A percentile compares a stretch with the other conserved stretches of the same genome.
phyloP scores from a whole-genome alignment of 1,139 yeast species.

The Tardiomyces blankii region DNA sequence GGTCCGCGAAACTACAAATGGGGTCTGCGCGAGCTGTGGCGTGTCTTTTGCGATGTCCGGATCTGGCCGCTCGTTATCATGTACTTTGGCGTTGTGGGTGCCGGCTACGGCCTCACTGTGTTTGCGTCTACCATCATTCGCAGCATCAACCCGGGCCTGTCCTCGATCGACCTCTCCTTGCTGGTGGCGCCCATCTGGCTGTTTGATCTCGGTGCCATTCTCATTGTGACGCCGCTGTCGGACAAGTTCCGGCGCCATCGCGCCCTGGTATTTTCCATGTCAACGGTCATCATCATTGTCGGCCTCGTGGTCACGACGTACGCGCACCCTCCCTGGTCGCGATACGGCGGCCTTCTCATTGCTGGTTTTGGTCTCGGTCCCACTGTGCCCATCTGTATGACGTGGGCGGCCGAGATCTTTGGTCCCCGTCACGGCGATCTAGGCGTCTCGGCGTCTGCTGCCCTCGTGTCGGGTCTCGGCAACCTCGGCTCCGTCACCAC shows the following conservation, averaged over 20 bases:
- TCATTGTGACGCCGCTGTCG: conserved; percentile 68
- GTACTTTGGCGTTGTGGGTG: conserved; percentile 90
- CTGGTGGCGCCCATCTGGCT: conserved; percentile 87
- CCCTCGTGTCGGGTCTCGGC: conserved; percentile 76
- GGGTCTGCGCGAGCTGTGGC: conserved; percentile 48
- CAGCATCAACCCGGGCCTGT: conserved; percentile 49
- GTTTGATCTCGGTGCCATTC: conserved; percentile 70
- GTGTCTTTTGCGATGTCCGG: conserved; percentile 50
- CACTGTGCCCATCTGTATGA: conserved; percentile 82
- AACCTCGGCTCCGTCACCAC: conserved; percentile 79
- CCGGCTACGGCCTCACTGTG: conserved; percentile 76
- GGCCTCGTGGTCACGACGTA: conserved; percentile 71
- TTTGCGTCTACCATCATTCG: conserved; percentile 77
- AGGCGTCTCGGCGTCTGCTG: conserved; percentile 75
- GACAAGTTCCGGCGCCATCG: conserved; percentile 52
- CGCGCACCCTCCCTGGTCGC: conserved; percentile 59
- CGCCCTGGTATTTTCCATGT: conserved; percentile 47
- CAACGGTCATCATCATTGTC: conserved; percentile 55
- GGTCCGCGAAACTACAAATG: conserved; percentile 39
- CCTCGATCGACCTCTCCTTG: conserved; percentile 60
- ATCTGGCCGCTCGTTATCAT: conserved; percentile 75
- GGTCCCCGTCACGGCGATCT: conserved; percentile 65
- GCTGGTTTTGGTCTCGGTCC: conserved; percentile 86
- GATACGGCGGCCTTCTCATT: conserved; percentile 69
- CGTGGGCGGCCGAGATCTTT: conserved; percentile 75